phyloP scores from a whole-genome alignment of 768 basidiomycete genomes.

The Tricholomella constricta region DNA sequence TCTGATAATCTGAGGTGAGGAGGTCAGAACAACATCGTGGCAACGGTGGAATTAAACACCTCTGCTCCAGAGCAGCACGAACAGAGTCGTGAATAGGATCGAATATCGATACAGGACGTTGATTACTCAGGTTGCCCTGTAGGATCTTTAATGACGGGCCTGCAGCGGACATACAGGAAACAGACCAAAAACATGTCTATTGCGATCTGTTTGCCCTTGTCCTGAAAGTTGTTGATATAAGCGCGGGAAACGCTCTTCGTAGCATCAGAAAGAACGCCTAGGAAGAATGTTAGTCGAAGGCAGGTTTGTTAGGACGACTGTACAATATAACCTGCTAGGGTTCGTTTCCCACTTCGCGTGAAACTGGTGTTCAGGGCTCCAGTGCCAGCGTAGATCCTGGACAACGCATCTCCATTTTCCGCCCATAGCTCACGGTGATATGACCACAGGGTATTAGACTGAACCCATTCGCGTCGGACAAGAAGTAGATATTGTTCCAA shows the following conservation, averaged over 20 bases:
- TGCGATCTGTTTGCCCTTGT: constrained; percentile 89
- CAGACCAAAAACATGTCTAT: constrained; percentile 94
- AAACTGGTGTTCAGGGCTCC: constrained; percentile 95
- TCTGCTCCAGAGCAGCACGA: constrained; percentile 63
- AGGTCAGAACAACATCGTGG: not conserved
- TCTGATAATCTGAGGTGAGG: constrained; percentile 60
- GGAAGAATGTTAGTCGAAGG: not conserved
- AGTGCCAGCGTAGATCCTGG: constrained; percentile 92
- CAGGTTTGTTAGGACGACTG: constrained; percentile 8
- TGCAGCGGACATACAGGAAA: constrained; percentile 7
- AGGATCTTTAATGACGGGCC: constrained; percentile 9
- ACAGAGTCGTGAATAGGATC: constrained; percentile 94
- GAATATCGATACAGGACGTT: constrained; percentile 86
- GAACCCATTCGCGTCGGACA: constrained; percentile 75
- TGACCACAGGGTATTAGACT: constrained; percentile 71
- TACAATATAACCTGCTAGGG: constrained; percentile 65
- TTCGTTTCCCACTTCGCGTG: constrained; percentile 93
- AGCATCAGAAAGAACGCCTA: constrained; percentile 91
- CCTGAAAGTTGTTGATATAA: constrained; percentile 98
- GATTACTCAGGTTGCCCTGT: constrained; percentile 93
- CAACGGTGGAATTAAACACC: constrained; percentile 43
- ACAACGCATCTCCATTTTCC: constrained; percentile 92
- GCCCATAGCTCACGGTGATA: constrained; percentile 96
- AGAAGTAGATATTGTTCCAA: constrained; percentile 83
- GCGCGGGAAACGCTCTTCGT: constrained; percentile 95